Evolutionary conservation across 2,329 filamentous ascomycete genomes (phyloP), one percentile per base, ranked within the genome.

Genomic region (Aurifilum marmelostoma): DNA sequence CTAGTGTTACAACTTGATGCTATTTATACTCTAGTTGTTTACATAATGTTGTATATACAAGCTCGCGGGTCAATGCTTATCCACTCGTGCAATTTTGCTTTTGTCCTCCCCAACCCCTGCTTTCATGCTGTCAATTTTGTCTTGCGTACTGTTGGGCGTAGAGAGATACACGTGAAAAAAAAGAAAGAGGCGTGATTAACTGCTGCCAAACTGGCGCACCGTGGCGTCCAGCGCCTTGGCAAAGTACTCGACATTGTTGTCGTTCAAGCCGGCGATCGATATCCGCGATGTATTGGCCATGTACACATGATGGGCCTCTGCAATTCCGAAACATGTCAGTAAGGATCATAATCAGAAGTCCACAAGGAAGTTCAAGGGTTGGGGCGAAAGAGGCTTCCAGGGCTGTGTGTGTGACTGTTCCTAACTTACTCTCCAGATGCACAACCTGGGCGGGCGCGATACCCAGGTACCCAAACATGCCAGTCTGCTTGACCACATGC

Each of bases 381-480:
- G n/a, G n/a, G n/a, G n/a, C n/a, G n/a, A n/a, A n/a, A n/a, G n/a
- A n/a, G n/a, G n/a, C n/a, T n/a, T n/a, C n/a, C n/a, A n/a, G n/a
- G n/a, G n/a, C n/a, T n/a, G n/a, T n/a, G n/a, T n/a, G n/a, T n/a
- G n/a, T n/a, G n/a, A n/a, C n/a, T 47, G 2, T n/a, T 27, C 11
- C 21, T 1, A 2, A 63, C 76, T 66, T 73, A 77, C 77, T 74
- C 74, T 79, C 76, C 0, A 79, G 69, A 0, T 71, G 69, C 3
- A 71, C 71, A 11, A 88, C 84, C 71, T 87, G 85, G 3, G 76
- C 69, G 69, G 83, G 81, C 5, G 71, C 82, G 70, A 88, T 76
- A 0, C 86, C 86, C 0, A 84, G 85, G 68, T 79, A 81, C 0
- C 76, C 77, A 72, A 82, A 82, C 80, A 82, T 82, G 37, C 80